Evolutionary conservation across 306 rosid species (phyloP).

Genomic region (Pachyrhizus erosus): DNA sequence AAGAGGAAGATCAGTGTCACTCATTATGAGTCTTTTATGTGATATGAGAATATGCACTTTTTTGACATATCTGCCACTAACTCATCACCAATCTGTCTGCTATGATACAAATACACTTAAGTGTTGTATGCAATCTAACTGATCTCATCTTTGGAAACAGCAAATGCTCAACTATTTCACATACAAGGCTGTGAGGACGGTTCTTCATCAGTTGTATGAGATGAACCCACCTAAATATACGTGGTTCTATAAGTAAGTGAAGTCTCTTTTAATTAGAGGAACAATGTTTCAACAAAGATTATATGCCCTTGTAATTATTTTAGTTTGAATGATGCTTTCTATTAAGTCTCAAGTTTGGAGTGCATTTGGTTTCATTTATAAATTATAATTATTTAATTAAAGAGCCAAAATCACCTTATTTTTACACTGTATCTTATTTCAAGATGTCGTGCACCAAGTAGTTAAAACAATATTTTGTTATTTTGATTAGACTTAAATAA

Average conservation of each 20-base stretch:
- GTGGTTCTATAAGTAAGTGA: conserved; percentile 91
- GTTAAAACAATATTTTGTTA: not conserved
- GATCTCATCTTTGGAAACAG: conserved; percentile 59
- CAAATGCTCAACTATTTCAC: conserved; percentile 96
- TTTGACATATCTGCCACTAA: not conserved
- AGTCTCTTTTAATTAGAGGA: not conserved
- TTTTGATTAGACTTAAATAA: too few relatives aligned
- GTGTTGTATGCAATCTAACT: conserved; percentile 41
- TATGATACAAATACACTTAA: not conserved
- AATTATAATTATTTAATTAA: not conserved
- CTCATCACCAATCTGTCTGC: not conserved
- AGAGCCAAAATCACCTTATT: not conserved
- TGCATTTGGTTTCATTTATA: not conserved
- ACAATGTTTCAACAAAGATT: conserved; percentile 23
- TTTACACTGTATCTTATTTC: not conserved
- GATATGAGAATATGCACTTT: not conserved
- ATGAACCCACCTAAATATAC: conserved; percentile 92
- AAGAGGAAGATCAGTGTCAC: conserved; percentile 18
- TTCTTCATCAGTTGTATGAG: conserved; percentile 88
- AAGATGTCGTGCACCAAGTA: not conserved
- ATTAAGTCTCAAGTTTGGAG: not conserved
- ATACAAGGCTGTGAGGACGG: conserved; percentile 94
- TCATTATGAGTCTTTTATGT: not conserved
- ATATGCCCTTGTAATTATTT: not conserved
- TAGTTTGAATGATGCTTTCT: conserved; percentile 7